Evolutionary conservation across 2,329 filamentous ascomycete species (phyloP).

Genomic region (Exserohilum turcica): DNA sequence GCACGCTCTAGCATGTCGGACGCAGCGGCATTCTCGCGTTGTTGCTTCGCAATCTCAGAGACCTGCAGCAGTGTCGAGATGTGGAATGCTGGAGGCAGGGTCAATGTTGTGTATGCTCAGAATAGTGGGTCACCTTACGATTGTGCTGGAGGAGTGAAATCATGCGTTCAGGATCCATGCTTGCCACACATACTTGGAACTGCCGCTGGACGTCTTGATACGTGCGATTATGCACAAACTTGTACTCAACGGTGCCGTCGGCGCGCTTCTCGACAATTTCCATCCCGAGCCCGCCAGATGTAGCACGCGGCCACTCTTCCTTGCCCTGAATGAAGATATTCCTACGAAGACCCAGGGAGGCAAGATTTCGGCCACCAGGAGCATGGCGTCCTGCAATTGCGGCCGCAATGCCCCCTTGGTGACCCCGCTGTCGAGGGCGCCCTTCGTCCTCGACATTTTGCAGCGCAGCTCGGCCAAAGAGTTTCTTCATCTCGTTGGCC

Average conservation of each 20-base stretch:
- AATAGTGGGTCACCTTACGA: slow-evolving; percentile 49
- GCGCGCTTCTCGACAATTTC: slow-evolving; percentile 62
- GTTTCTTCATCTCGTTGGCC: slow-evolving; percentile 84
- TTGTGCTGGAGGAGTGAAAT: slow-evolving; percentile 74
- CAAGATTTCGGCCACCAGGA: slow-evolving; percentile 64
- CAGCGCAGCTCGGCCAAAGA: slow-evolving; percentile 70
- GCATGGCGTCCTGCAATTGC: slow-evolving; percentile 61
- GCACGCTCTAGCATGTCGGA: slow-evolving; percentile 89
- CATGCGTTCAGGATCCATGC: slow-evolving; percentile 82
- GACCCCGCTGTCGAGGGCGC: slow-evolving; percentile 56
- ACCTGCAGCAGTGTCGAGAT: slow-evolving; percentile 93
- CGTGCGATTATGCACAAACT: slow-evolving; percentile 72
- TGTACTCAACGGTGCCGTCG: slow-evolving; percentile 72
- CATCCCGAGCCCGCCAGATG: slow-evolving; percentile 85
- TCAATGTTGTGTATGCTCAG: slow-evolving; percentile 21
- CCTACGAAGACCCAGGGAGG: slow-evolving; percentile 72
- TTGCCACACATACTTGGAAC: slow-evolving; percentile 80
- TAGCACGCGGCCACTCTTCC: slow-evolving; percentile 81
- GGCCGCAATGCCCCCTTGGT: slow-evolving; percentile 63
- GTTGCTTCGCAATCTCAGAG: slow-evolving; percentile 87
- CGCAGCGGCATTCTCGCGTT: slow-evolving; percentile 83
- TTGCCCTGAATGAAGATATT: slow-evolving; percentile 88
- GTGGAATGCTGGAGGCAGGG: slow-evolving; percentile 70
- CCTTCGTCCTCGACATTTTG: slow-evolving; percentile 61
- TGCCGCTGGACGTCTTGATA: slow-evolving; percentile 77